Conservation (phyloP, 1,284 basidiomycete genomes). For the Heterobasidion irregulare region DNA sequence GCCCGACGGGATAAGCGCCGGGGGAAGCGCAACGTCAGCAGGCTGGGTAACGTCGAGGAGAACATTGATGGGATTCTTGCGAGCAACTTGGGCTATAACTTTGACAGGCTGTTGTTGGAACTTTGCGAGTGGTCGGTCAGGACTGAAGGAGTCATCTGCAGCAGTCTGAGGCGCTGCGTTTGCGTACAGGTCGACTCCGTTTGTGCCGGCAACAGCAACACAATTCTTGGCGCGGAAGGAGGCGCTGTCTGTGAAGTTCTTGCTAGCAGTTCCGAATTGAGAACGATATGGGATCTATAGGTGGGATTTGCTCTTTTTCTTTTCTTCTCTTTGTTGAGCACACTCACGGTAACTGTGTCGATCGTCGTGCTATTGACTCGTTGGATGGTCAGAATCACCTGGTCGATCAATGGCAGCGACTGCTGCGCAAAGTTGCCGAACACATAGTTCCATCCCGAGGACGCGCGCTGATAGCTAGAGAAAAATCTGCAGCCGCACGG, state of each 20-base stretch:
- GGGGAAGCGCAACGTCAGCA: conserved; percentile 42
- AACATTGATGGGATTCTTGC: conserved; percentile 38
- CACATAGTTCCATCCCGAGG: conserved; percentile 43
- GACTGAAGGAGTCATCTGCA: not conserved
- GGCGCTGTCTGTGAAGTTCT: conserved; percentile 38
- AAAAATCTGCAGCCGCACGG: conserved; percentile 23
- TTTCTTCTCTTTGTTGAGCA: not conserved
- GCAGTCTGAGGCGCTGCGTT: conserved; percentile 2
- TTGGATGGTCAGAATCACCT: conserved; percentile 39
- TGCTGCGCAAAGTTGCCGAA: conserved; percentile 58
- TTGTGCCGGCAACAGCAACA: conserved; percentile 37
- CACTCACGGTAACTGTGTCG: conserved; percentile 36
- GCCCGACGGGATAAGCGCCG: conserved; percentile 30
- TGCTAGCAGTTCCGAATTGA: conserved; percentile 33
- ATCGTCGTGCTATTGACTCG: conserved; percentile 29
- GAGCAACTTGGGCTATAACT: conserved; percentile 19
- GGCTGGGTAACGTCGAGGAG: conserved; percentile 38
- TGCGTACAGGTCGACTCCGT: conserved; percentile 38
- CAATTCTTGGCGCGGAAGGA: conserved; percentile 49
- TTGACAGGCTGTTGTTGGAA: conserved; percentile 41
- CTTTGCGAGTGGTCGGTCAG: conserved; percentile 21
- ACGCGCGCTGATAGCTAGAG: conserved; percentile 26
- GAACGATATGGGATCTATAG: conserved; percentile 50
- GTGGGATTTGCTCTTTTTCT: not conserved
- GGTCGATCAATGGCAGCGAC: conserved; percentile 44